Percentiles rank a stretch among this genome's conserved stretches.
Conservation (phyloP, 176 grass and related monocot species). For the Zea luxurians region DNA sequence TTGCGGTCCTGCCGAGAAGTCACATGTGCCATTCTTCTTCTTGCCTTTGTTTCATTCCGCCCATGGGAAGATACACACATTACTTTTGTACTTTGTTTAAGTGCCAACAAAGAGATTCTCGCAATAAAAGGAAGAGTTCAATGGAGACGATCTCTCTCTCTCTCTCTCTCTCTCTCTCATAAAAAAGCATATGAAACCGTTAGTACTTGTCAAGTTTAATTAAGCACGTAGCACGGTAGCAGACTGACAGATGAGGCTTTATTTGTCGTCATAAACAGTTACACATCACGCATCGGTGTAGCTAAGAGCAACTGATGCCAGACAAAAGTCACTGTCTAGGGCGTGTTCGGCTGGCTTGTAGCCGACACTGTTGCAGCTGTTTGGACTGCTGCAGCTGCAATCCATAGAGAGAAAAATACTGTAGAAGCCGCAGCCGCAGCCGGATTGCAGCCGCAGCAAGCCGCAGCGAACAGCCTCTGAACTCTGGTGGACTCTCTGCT, state of each 20-base stretch:
- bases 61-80: too few relatives aligned
- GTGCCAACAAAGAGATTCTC: neutral
- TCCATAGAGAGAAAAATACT: too few relatives aligned
- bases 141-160: too few relatives aligned
- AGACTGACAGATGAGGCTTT: neutral
- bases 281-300: neutral
- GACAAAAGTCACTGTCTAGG: neutral
- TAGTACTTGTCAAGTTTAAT: neutral
- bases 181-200: neutral
- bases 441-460: too few relatives aligned
- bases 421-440: too few relatives aligned
- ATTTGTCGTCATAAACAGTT: slow-evolving; percentile 29
- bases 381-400: too few relatives aligned
- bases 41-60: neutral
- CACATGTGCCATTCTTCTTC: neutral
- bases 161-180: neutral
- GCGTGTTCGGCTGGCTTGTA: too few relatives aligned
- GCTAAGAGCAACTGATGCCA: neutral
- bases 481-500: neutral
- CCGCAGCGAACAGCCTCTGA: too few relatives aligned
- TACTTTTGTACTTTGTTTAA: neutral
- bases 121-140: too few relatives aligned
- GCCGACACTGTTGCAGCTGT: too few relatives aligned
- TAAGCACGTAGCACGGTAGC: neutral
- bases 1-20: neutral